Evolutionary conservation across 352 stramenopile genomes (phyloP).

Genomic region (Globisporangium solare): DNA sequence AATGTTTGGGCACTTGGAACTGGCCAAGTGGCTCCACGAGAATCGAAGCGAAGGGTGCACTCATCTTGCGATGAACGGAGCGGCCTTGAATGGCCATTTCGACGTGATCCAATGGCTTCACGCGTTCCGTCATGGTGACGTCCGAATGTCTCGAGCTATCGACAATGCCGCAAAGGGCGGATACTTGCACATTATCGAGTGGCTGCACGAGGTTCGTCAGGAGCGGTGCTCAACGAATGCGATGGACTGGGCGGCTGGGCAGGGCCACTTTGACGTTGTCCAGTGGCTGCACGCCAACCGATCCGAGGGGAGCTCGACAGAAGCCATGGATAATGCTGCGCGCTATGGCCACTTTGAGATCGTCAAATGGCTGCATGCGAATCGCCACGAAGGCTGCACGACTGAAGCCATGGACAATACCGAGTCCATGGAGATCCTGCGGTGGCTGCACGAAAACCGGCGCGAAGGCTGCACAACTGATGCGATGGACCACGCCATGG

Average conservation of each 20-base stretch:
- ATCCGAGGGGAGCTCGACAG: not conserved
- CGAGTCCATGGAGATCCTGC: not conserved
- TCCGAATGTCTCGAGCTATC: too few species aligned
- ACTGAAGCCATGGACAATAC: conserved; percentile 1
- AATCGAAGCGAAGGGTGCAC: not conserved
- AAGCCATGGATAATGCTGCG: conserved; percentile 5
- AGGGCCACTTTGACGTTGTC: too few species aligned
- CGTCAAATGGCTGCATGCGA: conserved; percentile 4
- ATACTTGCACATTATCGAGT: too few species aligned
- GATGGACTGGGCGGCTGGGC: too few species aligned
- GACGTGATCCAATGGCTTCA: not conserved
- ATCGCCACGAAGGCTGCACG: conserved; percentile 5
- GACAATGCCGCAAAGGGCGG: too few species aligned
- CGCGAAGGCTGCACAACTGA: conserved; percentile 1
- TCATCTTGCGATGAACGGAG: not conserved
- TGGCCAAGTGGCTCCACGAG: not conserved
- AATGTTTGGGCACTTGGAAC: not conserved
- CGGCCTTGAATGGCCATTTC: not conserved
- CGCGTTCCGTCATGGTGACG: too few species aligned
- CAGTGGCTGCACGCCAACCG: not conserved
- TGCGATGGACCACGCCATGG: conserved; percentile 3
- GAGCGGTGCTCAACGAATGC: too few species aligned
- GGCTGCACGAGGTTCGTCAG: too few species aligned
- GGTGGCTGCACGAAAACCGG: conserved; percentile 5
- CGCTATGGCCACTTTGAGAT: conserved; percentile 1